Evolutionary conservation across 2,329 filamentous ascomycete species (phyloP).

Genomic region (Proliferodiscus dingleyae): DNA sequence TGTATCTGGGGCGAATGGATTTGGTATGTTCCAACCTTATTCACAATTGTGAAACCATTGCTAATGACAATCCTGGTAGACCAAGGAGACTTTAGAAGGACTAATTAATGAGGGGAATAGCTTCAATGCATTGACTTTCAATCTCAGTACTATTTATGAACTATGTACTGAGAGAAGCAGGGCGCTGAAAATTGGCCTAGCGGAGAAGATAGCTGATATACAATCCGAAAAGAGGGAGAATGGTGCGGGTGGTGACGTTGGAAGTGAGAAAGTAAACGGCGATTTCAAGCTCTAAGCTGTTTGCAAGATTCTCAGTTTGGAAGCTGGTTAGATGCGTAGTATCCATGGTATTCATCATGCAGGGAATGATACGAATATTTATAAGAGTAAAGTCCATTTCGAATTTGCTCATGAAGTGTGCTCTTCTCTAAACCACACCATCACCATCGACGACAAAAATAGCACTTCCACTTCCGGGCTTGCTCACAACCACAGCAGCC

Average conservation of each 20-base stretch:
- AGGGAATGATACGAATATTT: too few species aligned
- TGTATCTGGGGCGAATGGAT: conserved; percentile 74
- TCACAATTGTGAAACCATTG: background rate
- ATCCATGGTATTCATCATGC: background rate
- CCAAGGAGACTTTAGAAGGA: conserved; percentile 60
- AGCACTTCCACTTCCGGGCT: conserved; percentile 71
- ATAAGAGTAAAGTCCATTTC: background rate
- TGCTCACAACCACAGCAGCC: conserved; percentile 81
- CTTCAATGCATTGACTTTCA: conserved; percentile 81
- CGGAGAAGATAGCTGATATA: conserved; percentile 58
- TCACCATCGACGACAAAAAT: conserved; percentile 39
- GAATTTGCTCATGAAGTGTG: background rate
- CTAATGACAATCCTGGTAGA: conserved; percentile 38
- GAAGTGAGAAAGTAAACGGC: conserved; percentile 31
- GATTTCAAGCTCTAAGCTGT: conserved; percentile 29
- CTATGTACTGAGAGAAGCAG: conserved; percentile 75
- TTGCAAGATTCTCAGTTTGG: background rate
- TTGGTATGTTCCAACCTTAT: conserved; percentile 46
- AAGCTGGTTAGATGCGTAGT: background rate
- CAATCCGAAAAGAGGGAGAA: conserved; percentile 3
- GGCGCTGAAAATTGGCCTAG: conserved; percentile 64
- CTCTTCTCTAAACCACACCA: conserved; percentile 4
- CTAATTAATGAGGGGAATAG: conserved; percentile 58
- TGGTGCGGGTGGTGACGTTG: conserved; percentile 5
- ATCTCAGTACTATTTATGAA: conserved; percentile 87